These are phyloP conservation scores for Ramularia endophylla DNA, from an alignment of 2,329 filamentous ascomycete genomes.

Conservation along the genomic window DNA sequence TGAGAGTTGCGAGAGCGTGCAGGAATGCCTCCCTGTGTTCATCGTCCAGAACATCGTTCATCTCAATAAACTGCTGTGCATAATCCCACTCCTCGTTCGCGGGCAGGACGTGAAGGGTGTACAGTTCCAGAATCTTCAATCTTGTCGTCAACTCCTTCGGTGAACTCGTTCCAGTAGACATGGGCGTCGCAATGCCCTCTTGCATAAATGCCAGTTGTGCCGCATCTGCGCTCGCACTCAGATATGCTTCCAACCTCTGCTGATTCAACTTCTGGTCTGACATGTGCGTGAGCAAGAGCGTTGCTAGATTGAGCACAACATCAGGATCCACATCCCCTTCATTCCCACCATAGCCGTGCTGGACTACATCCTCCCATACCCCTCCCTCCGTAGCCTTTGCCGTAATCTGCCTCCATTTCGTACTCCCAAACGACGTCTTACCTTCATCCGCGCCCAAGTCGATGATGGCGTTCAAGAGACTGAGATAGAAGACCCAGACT, in stretches of 20 bases:
- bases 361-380: slow-evolving; percentile 91
- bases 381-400: slow-evolving; percentile 79
- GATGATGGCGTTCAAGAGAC: slow-evolving; percentile 82
- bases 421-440: slow-evolving; percentile 77
- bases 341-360: slow-evolving; percentile 76
- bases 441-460: slow-evolving; percentile 88
- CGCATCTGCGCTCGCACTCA: slow-evolving; percentile 57
- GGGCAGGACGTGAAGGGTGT: slow-evolving; percentile 89
- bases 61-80: slow-evolving; percentile 79
- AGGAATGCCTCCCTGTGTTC: slow-evolving; percentile 85
- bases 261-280: slow-evolving; percentile 79
- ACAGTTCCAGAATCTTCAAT: slow-evolving; percentile 90
- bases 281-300: slow-evolving; percentile 84
- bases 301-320: slow-evolving; percentile 88
- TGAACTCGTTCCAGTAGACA: slow-evolving; percentile 42
- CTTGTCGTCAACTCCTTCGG: slow-evolving; percentile 49
- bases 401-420: slow-evolving; percentile 77
- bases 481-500: slow-evolving; percentile 95
- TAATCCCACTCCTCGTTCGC: slow-evolving; percentile 96
- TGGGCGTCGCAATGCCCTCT: slow-evolving; percentile 48
- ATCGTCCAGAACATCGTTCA: slow-evolving; percentile 83
- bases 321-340: slow-evolving; percentile 92
- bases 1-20: slow-evolving; percentile 74
- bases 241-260: slow-evolving; percentile 78
- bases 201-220: slow-evolving; percentile 62